Evolutionary conservation across 768 basidiomycete species (phyloP).

Genomic region (Harrya chromipes): DNA sequence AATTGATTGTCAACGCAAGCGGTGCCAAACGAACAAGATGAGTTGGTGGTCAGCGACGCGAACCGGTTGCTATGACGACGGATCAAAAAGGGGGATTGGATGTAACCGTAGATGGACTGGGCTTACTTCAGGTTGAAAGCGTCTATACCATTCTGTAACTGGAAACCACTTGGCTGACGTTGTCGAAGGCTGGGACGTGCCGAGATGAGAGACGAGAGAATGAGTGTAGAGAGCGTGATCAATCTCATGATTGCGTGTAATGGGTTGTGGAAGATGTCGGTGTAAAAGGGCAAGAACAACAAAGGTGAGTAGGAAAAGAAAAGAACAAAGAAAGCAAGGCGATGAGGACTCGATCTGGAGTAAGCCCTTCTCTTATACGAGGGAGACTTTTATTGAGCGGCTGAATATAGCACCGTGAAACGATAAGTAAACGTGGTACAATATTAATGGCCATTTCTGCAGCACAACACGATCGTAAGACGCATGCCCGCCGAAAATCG

Average conservation of each 20-base stretch:
- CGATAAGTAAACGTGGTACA: constrained; percentile 12
- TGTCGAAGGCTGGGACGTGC: constrained; percentile 38
- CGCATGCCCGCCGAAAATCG: not conserved
- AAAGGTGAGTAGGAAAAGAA: constrained; percentile 5
- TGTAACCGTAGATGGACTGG: not conserved
- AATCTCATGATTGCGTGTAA: constrained; percentile 36
- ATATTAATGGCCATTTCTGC: constrained; percentile 2
- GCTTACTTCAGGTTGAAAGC: constrained; percentile 42
- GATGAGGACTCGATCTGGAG: no score
- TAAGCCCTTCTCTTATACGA: no score
- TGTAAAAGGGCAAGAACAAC: constrained; percentile 10
- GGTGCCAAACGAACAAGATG: constrained; percentile 38
- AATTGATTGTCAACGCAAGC: constrained; percentile 51
- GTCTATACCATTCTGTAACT: constrained; percentile 40
- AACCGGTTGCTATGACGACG: constrained; percentile 20
- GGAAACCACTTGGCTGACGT: constrained; percentile 22
- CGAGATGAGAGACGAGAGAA: constrained; percentile 27
- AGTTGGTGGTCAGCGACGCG: constrained; percentile 17
- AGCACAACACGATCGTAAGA: constrained; percentile 6
- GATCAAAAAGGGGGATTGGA: not conserved
- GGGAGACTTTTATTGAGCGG: no score
- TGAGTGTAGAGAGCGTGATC: constrained; percentile 33
- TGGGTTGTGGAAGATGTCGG: not conserved
- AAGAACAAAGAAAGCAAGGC: not conserved
- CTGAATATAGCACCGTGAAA: constrained; percentile 11